Evolutionary conservation across 352 stramenopile species (phyloP), one percentile per base, ranked within the genome.

Genomic region (Pythium oligandrum): DNA sequence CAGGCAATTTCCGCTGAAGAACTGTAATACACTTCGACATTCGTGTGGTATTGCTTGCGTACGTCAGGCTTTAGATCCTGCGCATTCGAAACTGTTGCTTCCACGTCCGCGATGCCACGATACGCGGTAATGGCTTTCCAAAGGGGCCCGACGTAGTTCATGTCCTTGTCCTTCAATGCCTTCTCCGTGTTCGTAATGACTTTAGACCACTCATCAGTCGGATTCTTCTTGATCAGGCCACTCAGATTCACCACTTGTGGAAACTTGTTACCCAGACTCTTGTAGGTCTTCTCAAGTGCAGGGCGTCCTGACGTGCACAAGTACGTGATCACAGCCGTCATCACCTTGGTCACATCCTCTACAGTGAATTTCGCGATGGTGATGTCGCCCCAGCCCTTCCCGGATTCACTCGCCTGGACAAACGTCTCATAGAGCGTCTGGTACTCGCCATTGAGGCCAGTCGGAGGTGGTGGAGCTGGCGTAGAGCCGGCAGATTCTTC

Each of bases 381-480:
- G 48, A 43, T 31, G 6, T 53, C 35, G 7, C 26, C 26, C 48
- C 48, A 53, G 4, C n/a, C n/a, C 4, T 40, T 53, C 4, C 33
- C 48, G 4, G 7, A 31, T 35, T 31, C 26, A 10, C 32, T 43
- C 4, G 48, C 48, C 33, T 40, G 7, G 12, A 43, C 9, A 6
- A 53, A 35, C 7, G 33, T 44, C 31, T 43, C 10, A 26, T 44
- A 53, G 8, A 53, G 48, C 48, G 26, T 8, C 35, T 51, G 17
- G 17, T n/a, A 51, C 45, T 51, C 45, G 32, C 32, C 45, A 7
- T 1, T 51, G n/a, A 51, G 31, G 6, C 17, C 17, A 26, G 17
- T 26, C 17, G 17, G 17, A 26, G 17, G 17, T 26, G 17, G 17
- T 26, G 17, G 17, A 26, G 17, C 17, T 26, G 17, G 17, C 17